Evolutionary conservation across 495 filamentous ascomycete species (phyloP).

Genomic region (Immersiella caudata): DNA sequence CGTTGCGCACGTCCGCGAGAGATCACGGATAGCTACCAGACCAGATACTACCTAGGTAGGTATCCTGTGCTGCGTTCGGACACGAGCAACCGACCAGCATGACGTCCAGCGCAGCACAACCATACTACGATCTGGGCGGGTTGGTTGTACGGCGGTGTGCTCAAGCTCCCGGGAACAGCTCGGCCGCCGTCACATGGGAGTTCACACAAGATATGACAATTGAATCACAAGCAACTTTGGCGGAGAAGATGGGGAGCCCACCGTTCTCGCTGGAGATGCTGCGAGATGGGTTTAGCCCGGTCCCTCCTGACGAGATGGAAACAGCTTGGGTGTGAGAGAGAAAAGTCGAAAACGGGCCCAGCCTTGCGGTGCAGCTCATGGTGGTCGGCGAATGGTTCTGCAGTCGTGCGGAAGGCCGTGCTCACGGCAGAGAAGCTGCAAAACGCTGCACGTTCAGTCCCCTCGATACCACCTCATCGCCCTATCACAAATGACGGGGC

Average conservation of each 20-base stretch:
- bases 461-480: conserved; percentile 14
- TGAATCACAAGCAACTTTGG: not conserved
- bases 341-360: not conserved
- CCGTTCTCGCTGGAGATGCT: not conserved
- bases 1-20: not conserved
- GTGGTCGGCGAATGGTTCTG: not conserved
- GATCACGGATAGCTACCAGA: not conserved
- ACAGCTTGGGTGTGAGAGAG: not conserved
- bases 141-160: not conserved
- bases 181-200: not conserved
- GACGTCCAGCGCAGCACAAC: not conserved
- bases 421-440: conserved; percentile 16
- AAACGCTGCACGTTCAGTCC: conserved; percentile 13
- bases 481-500: conserved; percentile 17
- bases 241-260: not conserved
- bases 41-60: not conserved
- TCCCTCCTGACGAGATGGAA: not conserved
- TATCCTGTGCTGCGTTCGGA: not conserved
- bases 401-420: conserved; percentile 12
- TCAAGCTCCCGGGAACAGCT: not conserved
- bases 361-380: not conserved
- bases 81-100: not conserved
- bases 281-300: not conserved
- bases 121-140: not conserved
- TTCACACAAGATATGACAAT: not conserved